Evolutionary conservation across 495 filamentous ascomycete genomes (phyloP), one percentile per base, ranked within the genome.

Genomic region (Tuber borchii): DNA sequence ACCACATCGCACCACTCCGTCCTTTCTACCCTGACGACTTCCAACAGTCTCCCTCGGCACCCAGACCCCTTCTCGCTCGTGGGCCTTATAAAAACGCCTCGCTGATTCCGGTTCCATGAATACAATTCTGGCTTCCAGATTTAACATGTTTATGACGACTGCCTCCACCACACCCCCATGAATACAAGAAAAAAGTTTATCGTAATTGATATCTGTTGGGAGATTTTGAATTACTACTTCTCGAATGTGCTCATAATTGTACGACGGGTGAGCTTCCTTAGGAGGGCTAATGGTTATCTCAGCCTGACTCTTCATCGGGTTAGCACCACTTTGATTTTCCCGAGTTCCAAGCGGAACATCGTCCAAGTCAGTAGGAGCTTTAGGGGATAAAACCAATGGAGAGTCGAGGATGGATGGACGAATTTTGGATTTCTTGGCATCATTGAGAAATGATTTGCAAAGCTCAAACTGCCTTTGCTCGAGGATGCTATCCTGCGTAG

Each of bases 41-140:
- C 77, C 70, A 19, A 22, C 43, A 17, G 34, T 70, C 45, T 76
- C 71, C 9, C 73, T 75, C 45, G 74, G 70, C 19, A 79, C 76
- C 70, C 70, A 79, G 12, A 79, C 48, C 7, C 78, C 78, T 42
- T 46, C 73, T 34, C 69, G 69, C 26, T 73, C 77, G 8, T 75
- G 9, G 12, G 70, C 61, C 14, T 71, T 48, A 70, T 79, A 76
- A 44, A 79, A 79, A 39, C 56, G 78, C 2, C 65, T 48, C 3
- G 78, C 78, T 48, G 78, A 77, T 44, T 79, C 78, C 0, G 78
- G 78, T 9, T 79, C 78, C 26, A 51, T 71, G 43, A 79, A 79
- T 37, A 74, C 69, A 31, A 79, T 69, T 42, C 76, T 73, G 69
- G 73, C 77, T 37, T 79, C 73, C 22, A 72, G 34, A 17, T 26